These are phyloP conservation scores for Marsdenia floribunda DNA, from an alignment of 257 asterid species.

Conservation along the genomic window DNA sequence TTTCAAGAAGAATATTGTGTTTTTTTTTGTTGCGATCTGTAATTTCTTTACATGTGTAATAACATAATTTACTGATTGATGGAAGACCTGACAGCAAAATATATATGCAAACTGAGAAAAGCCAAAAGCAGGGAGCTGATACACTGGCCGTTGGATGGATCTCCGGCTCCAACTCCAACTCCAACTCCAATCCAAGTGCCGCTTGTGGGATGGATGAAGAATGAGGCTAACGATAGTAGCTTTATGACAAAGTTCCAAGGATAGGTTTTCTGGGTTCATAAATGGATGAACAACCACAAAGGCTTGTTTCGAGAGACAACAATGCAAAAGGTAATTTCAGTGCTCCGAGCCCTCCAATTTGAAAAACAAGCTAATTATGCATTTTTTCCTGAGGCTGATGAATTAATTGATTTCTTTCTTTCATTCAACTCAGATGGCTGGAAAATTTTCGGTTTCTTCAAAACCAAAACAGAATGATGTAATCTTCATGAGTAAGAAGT, in stretches of 20 bases:
- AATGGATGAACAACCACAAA: slow-evolving; percentile 24
- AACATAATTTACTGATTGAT: background rate
- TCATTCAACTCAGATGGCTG: slow-evolving; percentile 3
- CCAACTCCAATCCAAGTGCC: background rate
- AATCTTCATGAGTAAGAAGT: background rate
- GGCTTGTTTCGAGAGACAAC: slow-evolving; percentile 27
- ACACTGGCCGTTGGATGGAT: background rate
- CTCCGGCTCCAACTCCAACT: background rate
- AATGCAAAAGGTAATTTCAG: slow-evolving; percentile 12
- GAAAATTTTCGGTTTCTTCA: slow-evolving; percentile 1
- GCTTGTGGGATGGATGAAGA: slow-evolving; percentile 17
- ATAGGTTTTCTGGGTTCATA: slow-evolving; percentile 16
- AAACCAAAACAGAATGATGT: slow-evolving; percentile 4
- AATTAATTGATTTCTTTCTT: background rate
- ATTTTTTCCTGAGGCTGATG: background rate
- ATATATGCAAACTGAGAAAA: slow-evolving; percentile 11
- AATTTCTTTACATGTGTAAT: background rate
- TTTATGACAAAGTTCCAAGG: slow-evolving; percentile 25
- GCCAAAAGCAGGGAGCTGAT: background rate
- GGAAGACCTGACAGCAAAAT: background rate
- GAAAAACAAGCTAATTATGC: background rate
- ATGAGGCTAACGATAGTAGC: slow-evolving; percentile 13
- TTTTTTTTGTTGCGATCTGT: background rate
- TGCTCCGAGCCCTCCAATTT: background rate
- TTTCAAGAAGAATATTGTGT: no score